Evolutionary conservation across 495 filamentous ascomycete species (phyloP).

Genomic region (Xylaria grammica): DNA sequence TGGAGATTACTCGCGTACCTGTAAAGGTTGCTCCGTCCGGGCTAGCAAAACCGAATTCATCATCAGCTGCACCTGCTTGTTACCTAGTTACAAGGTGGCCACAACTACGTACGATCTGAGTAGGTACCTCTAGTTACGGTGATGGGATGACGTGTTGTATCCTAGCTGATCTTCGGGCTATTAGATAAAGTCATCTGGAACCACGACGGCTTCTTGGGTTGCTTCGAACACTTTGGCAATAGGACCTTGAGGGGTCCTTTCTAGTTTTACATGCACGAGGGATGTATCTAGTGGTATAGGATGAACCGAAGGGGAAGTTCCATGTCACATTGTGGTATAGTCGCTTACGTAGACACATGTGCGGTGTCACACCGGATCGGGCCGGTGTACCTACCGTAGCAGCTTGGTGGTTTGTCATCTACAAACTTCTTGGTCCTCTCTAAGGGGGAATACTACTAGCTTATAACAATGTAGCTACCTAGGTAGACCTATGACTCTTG

Average conservation of each 20-base stretch:
- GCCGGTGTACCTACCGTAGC: background rate
- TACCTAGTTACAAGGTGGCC: constrained; percentile 2
- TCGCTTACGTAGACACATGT: constrained; percentile 1
- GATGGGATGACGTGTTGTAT: background rate
- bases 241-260: constrained; percentile 37
- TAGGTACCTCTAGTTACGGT: constrained; percentile 13
- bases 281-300: background rate
- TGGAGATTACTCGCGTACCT: constrained; percentile 37
- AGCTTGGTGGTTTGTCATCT: background rate
- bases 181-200: constrained; percentile 38
- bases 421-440: background rate
- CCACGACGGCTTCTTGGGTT: constrained; percentile 35
- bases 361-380: background rate
- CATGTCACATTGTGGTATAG: background rate
- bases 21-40: constrained; percentile 31
- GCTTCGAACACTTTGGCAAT: constrained; percentile 37
- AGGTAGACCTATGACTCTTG: background rate
- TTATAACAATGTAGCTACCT: background rate
- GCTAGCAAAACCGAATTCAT: constrained; percentile 27
- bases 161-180: background rate
- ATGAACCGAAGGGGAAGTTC: background rate
- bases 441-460: background rate
- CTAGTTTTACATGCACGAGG: constrained; percentile 4
- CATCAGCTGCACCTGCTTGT: constrained; percentile 34
- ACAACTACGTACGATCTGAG: constrained; percentile 36